Conservation (phyloP, 345 rosid species). For the Brassica rapa region DNA sequence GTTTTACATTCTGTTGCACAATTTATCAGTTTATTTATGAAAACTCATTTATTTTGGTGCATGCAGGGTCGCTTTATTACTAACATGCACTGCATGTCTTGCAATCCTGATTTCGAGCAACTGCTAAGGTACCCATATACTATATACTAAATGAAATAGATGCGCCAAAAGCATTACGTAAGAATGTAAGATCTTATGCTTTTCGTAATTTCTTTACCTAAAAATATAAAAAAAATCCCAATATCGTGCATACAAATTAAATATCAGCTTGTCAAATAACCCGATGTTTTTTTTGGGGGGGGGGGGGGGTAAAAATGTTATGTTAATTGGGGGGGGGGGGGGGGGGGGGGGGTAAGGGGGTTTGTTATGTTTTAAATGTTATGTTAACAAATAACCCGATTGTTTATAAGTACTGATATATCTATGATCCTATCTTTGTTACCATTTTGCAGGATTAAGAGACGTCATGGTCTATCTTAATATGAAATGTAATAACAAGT, state of each 20-base stretch:
- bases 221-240: too few species aligned
- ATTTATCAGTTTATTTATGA: neutral
- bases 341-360: too few species aligned
- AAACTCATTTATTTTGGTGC: neutral
- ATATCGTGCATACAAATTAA: neutral
- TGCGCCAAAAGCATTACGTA: neutral
- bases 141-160: neutral
- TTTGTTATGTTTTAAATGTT: too few species aligned
- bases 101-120: slow-evolving; percentile 13
- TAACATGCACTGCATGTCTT: slow-evolving; percentile 25
- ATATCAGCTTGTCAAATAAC: neutral
- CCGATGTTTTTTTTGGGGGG: too few species aligned
- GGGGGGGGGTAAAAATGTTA: too few species aligned
- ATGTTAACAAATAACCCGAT: too few species aligned
- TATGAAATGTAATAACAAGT: neutral
- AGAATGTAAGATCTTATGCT: neutral
- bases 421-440: neutral
- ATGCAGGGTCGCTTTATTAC: slow-evolving; percentile 63
- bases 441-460: slow-evolving; percentile 24
- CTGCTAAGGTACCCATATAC: slow-evolving; percentile 5
- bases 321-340: too few species aligned
- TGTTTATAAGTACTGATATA: neutral
- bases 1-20: slow-evolving; percentile 12
- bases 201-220: too few species aligned
- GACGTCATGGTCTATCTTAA: neutral